Evolutionary conservation across 768 basidiomycete genomes (phyloP).

Genomic region (Leccinum fibrillosum): DNA sequence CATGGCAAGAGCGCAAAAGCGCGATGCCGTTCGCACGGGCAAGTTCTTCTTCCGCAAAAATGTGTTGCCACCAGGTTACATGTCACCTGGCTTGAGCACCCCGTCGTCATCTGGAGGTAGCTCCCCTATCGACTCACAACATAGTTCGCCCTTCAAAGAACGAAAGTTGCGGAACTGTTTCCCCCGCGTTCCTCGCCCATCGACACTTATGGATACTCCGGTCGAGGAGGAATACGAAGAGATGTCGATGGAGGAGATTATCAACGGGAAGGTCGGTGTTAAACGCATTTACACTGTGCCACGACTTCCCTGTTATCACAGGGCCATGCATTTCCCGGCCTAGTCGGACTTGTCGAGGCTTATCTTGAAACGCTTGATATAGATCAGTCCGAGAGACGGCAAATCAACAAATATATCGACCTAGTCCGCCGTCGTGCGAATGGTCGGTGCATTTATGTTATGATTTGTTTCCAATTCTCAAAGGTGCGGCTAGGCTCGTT

Average conservation of each 20-base stretch:
- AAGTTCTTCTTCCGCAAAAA: constrained; percentile 91
- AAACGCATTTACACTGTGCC: not conserved
- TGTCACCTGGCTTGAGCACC: constrained; percentile 37
- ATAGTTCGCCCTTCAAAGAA: constrained; percentile 46
- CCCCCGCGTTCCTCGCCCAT: constrained; percentile 46
- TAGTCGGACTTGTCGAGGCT: constrained; percentile 74
- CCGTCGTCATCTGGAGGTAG: constrained; percentile 44
- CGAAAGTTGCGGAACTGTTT: constrained; percentile 74
- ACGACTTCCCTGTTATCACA: constrained; percentile 27
- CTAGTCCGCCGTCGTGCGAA: constrained; percentile 75
- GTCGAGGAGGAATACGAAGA: constrained; percentile 87
- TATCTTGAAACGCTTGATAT: constrained; percentile 89
- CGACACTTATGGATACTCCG: constrained; percentile 47
- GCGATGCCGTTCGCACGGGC: constrained; percentile 70
- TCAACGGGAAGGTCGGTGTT: constrained; percentile 79
- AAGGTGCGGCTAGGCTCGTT: constrained; percentile 56
- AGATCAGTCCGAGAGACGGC: constrained; percentile 51
- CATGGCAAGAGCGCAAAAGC: constrained; percentile 84
- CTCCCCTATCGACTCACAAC: constrained; percentile 34
- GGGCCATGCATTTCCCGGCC: constrained; percentile 70
- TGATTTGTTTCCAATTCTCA: not conserved
- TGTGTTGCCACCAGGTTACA: constrained; percentile 59
- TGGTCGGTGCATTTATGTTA: constrained; percentile 46
- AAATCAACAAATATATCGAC: constrained; percentile 75
- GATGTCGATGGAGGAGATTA: constrained; percentile 89